Evolutionary conservation across 306 rosid species (phyloP).

Genomic region (Notholithocarpus densiflorus): DNA sequence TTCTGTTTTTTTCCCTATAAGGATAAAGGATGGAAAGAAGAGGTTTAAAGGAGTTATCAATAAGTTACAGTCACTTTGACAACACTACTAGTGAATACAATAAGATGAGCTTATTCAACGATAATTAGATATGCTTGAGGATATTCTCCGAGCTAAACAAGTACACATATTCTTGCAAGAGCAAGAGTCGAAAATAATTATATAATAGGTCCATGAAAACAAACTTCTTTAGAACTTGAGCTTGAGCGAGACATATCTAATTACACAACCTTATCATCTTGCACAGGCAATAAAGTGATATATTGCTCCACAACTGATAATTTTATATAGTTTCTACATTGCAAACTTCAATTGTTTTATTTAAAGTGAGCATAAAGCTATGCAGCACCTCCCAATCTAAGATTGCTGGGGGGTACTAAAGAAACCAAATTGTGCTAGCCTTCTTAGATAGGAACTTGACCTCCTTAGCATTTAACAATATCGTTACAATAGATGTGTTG

Average conservation of each 20-base stretch:
- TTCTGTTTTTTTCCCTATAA: neutral
- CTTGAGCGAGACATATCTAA: neutral
- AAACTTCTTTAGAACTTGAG: neutral
- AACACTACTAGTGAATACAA: neutral
- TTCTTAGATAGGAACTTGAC: slow-evolving; percentile 5
- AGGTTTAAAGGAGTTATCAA: too few species aligned
- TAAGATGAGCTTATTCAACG: neutral
- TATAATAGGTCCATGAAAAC: neutral
- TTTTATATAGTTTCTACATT: neutral
- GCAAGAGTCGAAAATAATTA: neutral
- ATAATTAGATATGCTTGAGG: neutral
- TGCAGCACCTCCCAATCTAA: neutral
- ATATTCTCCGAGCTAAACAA: neutral
- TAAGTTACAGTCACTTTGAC: neutral
- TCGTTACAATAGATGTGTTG: neutral
- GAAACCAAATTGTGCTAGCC: slow-evolving; percentile 7
- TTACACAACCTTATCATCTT: neutral
- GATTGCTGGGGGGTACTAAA: slow-evolving; percentile 15
- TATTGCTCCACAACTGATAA: neutral
- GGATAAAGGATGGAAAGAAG: too few species aligned
- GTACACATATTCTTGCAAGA: neutral
- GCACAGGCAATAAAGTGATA: neutral
- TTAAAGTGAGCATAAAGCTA: neutral
- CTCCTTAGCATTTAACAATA: slow-evolving; percentile 7
- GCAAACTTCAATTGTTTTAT: neutral